Evolutionary conservation across 306 rosid species (phyloP).

Genomic region (Benincasa hispida): DNA sequence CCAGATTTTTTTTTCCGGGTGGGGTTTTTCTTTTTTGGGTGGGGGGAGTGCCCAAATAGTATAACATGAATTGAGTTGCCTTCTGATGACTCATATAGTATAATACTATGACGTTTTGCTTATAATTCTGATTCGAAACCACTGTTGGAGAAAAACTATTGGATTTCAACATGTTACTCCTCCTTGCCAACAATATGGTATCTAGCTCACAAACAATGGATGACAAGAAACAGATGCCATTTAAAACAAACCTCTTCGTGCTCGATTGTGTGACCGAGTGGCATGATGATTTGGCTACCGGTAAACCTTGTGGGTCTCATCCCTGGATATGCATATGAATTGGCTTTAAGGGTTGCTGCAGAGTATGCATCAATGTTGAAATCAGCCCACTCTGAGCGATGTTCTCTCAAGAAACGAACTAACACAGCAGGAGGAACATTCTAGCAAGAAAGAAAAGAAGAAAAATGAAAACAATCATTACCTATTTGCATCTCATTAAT

Average conservation of each 20-base stretch:
- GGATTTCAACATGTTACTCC: too few species aligned
- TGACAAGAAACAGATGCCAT: background rate
- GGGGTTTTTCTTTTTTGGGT: too few species aligned
- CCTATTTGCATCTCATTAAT: background rate
- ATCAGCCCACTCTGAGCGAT: constrained; percentile 99
- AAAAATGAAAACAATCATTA: background rate
- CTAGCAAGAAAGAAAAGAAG: constrained; percentile 29
- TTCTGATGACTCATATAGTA: background rate
- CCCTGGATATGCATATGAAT: constrained; percentile 72
- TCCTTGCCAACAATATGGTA: background rate
- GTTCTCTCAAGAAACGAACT: constrained; percentile 92
- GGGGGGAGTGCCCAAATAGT: background rate
- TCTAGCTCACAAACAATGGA: background rate
- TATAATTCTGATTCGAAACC: background rate
- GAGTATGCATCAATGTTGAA: constrained; percentile 89
- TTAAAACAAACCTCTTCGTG: constrained; percentile 63
- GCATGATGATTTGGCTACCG: constrained; percentile 94
- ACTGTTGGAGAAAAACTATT: background rate
- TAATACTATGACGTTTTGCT: background rate
- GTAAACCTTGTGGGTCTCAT: constrained; percentile 91
- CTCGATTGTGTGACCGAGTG: constrained; percentile 91
- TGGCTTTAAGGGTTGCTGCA: constrained; percentile 72
- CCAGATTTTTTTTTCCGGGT: background rate
- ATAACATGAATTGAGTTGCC: background rate
- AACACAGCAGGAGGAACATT: constrained; percentile 86